Evolutionary conservation across 257 asterid genomes (phyloP), one percentile per base, ranked within the genome.

Genomic region (Solanum arcanum): DNA sequence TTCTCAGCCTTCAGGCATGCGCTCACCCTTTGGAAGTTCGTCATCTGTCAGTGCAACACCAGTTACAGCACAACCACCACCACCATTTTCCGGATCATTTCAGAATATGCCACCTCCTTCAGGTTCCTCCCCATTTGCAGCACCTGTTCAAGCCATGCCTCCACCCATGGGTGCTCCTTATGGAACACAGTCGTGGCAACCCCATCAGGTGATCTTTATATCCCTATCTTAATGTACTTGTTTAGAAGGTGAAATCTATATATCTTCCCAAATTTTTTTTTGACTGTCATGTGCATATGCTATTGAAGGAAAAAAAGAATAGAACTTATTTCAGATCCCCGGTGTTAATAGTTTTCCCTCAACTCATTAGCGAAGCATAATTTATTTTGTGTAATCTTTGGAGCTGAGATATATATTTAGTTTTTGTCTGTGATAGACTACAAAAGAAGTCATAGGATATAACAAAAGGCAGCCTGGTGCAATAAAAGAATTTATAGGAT

Each of bases 161-260:
- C 98, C 91, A 44, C 85, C 96, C 87, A n/a, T 94, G 41, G 92
- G 91, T 87, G 90, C 98, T 77, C 97, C 98, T 56, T 96, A 91
- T 77, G 96, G 94, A 70, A 88, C 94, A 90, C 99, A 92, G 91
- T 86, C 96, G 25, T 94, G 98, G 98, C 95, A 96, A 62, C 92
- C 94, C 62, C 95, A 91, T 47, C 99, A 95, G 99, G 99, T 97
- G 76, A 88, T 68, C 41, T 75, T 91, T n/a, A 83, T n/a, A 49
- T 29, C 20, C 69, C 18, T 81, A 49, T 81, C 85, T 81, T 81
- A 9, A 12, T 81, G 69, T 81, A 49, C 44, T 81, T 81, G 85
- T 49, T 81, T 81, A 12, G n/a, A 81, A 81, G 85, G 46, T 81
- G 85, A 81, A 29, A 47, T 81, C 27, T 49, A 81, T 81, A 62